phyloP scores from a whole-genome alignment of 2,329 filamentous ascomycete species.

The Cladosporium colombiae region DNA sequence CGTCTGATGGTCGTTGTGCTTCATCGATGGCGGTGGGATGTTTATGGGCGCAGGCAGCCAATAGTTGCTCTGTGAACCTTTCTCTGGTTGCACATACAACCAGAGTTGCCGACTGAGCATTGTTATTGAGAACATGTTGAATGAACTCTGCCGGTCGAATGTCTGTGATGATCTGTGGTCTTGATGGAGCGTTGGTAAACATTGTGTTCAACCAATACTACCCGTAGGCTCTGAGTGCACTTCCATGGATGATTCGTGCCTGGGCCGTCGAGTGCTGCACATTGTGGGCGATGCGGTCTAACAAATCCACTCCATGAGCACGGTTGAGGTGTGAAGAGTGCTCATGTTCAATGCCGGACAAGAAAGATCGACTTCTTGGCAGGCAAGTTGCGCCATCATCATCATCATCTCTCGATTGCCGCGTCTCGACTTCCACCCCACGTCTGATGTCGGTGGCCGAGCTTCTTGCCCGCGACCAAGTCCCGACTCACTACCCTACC shows the following conservation, averaged over 20 bases:
- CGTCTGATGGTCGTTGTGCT: neutral
- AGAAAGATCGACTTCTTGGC: neutral
- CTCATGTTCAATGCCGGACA: neutral
- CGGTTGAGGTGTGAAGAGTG: neutral
- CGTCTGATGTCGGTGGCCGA: constrained; percentile 9
- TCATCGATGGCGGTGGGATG: constrained; percentile 9
- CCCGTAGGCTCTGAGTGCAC: neutral
- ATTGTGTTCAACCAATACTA: neutral
- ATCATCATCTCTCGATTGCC: no score
- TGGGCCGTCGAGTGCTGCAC: neutral
- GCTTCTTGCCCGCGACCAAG: constrained; percentile 2
- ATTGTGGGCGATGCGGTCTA: neutral
- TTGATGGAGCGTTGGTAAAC: neutral
- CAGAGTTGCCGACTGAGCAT: constrained; percentile 62
- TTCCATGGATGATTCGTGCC: neutral
- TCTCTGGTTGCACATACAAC: constrained; percentile 68
- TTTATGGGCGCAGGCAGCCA: constrained; percentile 40
- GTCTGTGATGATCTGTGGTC: constrained; percentile 1
- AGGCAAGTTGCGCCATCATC: neutral
- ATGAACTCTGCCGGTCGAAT: constrained; percentile 55
- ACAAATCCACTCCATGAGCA: neutral
- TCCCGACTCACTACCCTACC: neutral
- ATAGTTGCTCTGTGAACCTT: constrained; percentile 61
- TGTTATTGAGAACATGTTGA: constrained; percentile 60
- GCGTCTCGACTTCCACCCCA: neutral